Evolutionary conservation across 441 rosid genomes (phyloP).

Genomic region (Macaranga tanarius): DNA sequence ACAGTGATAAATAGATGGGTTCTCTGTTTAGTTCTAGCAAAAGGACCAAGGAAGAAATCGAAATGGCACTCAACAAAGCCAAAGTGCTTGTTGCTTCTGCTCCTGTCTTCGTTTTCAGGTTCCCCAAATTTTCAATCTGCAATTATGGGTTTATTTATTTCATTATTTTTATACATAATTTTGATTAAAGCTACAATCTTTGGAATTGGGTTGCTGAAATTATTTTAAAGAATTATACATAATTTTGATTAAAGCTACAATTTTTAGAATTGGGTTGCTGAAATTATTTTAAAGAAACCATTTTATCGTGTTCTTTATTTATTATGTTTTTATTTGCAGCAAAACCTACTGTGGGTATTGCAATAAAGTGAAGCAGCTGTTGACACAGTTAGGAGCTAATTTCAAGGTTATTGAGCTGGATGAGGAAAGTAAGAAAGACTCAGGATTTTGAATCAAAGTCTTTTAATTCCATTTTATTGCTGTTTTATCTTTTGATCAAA

Average conservation of each 20-base stretch:
- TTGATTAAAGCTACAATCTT: neutral
- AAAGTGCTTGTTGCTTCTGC: constrained; percentile 51
- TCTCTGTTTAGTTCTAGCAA: constrained; percentile 40
- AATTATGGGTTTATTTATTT: neutral
- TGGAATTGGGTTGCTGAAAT: neutral
- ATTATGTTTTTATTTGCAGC: too few relatives aligned
- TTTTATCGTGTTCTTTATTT: too few relatives aligned
- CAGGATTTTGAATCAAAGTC: neutral
- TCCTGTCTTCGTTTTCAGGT: constrained; percentile 77
- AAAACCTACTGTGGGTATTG: constrained; percentile 81
- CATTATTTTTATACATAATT: neutral
- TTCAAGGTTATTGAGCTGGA: constrained; percentile 63
- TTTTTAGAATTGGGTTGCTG: neutral
- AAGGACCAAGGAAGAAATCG: constrained; percentile 45
- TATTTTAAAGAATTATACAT: neutral
- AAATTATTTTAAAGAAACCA: neutral
- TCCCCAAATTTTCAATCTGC: neutral
- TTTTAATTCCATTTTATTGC: neutral
- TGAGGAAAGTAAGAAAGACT: constrained; percentile 45
- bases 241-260: neutral
- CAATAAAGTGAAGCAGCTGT: constrained; percentile 65
- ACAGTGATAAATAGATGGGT: constrained; percentile 36
- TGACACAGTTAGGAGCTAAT: constrained; percentile 61
- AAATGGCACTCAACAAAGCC: constrained; percentile 48
- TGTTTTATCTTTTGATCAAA: neutral